Base-by-base conservation (phyloP, 495 filamentous ascomycete genomes). In the Xylona heveae region DNA sequence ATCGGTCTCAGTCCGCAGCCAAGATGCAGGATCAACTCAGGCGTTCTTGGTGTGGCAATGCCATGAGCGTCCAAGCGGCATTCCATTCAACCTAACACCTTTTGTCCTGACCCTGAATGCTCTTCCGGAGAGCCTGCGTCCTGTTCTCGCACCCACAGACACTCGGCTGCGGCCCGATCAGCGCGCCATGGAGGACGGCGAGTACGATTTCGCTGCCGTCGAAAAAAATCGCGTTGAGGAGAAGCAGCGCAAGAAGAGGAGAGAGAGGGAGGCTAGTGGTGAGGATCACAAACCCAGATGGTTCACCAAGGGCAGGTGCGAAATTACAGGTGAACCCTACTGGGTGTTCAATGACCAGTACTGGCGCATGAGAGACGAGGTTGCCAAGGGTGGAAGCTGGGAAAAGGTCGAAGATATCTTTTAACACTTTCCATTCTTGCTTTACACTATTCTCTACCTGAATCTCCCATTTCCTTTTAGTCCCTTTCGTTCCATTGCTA, bases 171-270 rank as follows among this genome's bases (percentile, higher is more conserved):
- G 88, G 12, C 90, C 88, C 0, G 88, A 97, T 48, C 88, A 97
- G 55, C 65, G 90, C n/a, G 88, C 88, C 0, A 97, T 97, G 88
- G 88, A 97, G 49, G 83, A 93, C 33, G 88, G 90, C 6, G 70
- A 82, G 49, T 97, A 97, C 43, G 82, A 92, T 42, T 55, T 90
- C 28, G 88, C 88, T 6, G 90, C 88, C 0, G 63, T 61, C 14
- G 88, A 97, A 61, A 97, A 97, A 64, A 85, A 90, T 44, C 65
- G 90, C 6, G 66, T 97, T 0, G 88, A 97, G 54, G 82, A 95
- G 60, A 88, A 74, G 41, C 88, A 97, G 61, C 58, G 88, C 34
- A 74, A 72, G 23, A 73, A 68, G 48, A 54, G 85, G 32, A 53
- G 78, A 39, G 63, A 65, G 39, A 56, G 82, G 15, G 84, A 95